Percentiles rank a stretch among this genome's conserved stretches.
These are phyloP conservation scores for Boletus speciosus DNA, from an alignment of 768 basidiomycete genomes.

Conservation along the genomic window DNA sequence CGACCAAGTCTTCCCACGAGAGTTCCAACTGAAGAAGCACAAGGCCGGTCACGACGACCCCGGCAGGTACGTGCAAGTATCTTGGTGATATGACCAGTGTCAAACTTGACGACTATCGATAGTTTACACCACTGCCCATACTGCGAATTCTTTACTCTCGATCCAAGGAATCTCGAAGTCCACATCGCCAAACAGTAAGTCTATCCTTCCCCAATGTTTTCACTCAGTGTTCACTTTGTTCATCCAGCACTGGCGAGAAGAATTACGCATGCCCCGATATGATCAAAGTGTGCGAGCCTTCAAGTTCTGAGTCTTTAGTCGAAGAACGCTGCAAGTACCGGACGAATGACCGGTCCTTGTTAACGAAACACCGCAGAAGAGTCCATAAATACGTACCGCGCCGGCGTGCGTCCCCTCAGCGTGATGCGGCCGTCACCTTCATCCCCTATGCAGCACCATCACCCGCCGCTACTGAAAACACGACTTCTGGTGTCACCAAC, in stretches of 20 bases:
- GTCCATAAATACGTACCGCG: constrained; percentile 13
- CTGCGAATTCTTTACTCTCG: constrained; percentile 9
- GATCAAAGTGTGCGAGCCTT: not conserved
- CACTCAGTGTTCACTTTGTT: not conserved
- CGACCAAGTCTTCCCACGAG: constrained; percentile 3
- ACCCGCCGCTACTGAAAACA: no score
- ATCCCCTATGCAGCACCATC: not conserved
- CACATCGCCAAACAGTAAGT: constrained; percentile 14
- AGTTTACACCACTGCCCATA: constrained; percentile 9
- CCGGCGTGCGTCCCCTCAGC: not conserved
- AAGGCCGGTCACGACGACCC: constrained; percentile 2
- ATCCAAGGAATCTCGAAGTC: not conserved
- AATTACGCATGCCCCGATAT: constrained; percentile 3
- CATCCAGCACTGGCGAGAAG: constrained; percentile 16
- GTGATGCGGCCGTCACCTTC: not conserved
- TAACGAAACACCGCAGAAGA: constrained; percentile 14
- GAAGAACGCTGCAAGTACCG: constrained; percentile 3
- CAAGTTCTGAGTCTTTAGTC: not conserved
- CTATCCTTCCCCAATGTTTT: not conserved
- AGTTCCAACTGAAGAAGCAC: constrained; percentile 12
- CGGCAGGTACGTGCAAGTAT: not conserved
- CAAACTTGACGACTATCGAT: not conserved
- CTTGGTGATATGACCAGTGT: not conserved
- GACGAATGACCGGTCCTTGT: constrained; percentile 13
- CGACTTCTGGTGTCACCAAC: not conserved